Conservation (phyloP, 2,329 filamentous ascomycete genomes). For the Alternaria atra region DNA sequence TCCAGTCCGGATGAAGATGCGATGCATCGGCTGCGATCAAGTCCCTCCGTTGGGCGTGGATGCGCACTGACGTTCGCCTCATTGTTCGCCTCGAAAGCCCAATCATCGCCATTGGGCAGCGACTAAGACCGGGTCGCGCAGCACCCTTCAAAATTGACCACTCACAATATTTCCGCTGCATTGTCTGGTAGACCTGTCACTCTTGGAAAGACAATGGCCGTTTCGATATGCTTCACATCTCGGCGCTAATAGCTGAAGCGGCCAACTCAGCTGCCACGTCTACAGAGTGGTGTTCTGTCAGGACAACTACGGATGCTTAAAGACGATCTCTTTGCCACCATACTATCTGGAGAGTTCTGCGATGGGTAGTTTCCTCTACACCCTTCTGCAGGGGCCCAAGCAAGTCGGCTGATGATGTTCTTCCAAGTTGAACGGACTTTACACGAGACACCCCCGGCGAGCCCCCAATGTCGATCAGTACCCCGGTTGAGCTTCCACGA, state of each 20-base stretch:
- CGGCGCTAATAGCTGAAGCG: constrained; percentile 10
- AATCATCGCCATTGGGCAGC: constrained; percentile 39
- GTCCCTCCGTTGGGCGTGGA: constrained; percentile 34
- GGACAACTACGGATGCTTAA: constrained; percentile 19
- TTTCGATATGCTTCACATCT: constrained; percentile 18
- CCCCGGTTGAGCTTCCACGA: constrained; percentile 13
- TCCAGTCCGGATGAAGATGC: constrained; percentile 13
- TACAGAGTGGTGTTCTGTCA: constrained; percentile 10
- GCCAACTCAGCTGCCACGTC: constrained; percentile 36
- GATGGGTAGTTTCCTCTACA: constrained; percentile 9
- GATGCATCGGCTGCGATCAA: constrained; percentile 13
- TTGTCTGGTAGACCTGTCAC: constrained; percentile 13
- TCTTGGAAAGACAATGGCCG: constrained; percentile 8
- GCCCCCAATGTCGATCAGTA: constrained; percentile 24
- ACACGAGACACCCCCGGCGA: constrained; percentile 20
- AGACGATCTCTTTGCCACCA: constrained; percentile 43
- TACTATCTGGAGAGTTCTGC: constrained; percentile 4
- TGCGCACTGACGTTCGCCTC: constrained; percentile 41
- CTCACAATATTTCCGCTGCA: constrained; percentile 14
- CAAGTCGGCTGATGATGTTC: constrained; percentile 6
- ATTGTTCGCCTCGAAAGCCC: constrained; percentile 40
- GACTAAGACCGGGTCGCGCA: constrained; percentile 26
- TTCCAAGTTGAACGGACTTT: constrained; percentile 6
- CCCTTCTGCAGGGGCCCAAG: constrained; percentile 6
- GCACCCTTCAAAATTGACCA: constrained; percentile 20